These are phyloP conservation scores for Candida wancherniae DNA, from an alignment of 805 yeast genomes.

Conservation along the genomic window DNA sequence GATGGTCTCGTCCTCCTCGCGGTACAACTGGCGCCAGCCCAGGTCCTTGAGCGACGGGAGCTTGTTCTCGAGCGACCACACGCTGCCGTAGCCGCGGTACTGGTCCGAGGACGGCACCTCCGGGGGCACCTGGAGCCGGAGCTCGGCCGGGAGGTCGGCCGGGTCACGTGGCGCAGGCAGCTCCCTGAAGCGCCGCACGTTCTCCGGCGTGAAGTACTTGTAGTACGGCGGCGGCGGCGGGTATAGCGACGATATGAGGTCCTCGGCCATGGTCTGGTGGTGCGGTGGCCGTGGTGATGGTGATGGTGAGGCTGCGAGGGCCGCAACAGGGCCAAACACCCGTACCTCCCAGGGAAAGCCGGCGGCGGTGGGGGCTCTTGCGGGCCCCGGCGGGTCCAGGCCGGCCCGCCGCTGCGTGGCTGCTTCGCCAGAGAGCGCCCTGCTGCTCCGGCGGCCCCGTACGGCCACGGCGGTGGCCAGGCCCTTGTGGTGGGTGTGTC, in stretches of 20 bases:
- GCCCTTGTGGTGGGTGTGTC: no score
- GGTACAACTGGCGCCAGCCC: slow-evolving; percentile 73
- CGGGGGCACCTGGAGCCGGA: slow-evolving; percentile 64
- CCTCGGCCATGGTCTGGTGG: slow-evolving; percentile 26
- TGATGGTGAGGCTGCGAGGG: no score
- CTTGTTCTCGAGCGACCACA: slow-evolving; percentile 80
- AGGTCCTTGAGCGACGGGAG: slow-evolving; percentile 70
- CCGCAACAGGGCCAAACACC: no score
- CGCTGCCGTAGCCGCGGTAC: slow-evolving; percentile 83
- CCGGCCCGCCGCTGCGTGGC: no score
- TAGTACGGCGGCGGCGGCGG: slow-evolving; percentile 93
- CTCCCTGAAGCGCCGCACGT: slow-evolving; percentile 42
- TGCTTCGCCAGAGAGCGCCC: no score
- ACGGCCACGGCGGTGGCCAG: no score
- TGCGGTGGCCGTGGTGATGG: no score
- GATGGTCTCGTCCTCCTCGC: slow-evolving; percentile 32
- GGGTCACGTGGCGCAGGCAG: slow-evolving; percentile 16
- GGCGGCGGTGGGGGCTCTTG: no score
- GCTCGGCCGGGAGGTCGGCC: slow-evolving; percentile 34
- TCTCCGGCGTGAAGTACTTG: slow-evolving; percentile 67
- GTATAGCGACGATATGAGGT: slow-evolving; percentile 61
- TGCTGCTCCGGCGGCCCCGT: no score
- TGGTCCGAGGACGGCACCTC: slow-evolving; percentile 53
- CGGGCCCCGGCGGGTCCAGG: no score
- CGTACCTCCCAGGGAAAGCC: no score